Percentiles rank a stretch among this genome's conserved stretches.
Conservation (phyloP, 805 yeast species). For the Phaffomyces thermotolerans region DNA sequence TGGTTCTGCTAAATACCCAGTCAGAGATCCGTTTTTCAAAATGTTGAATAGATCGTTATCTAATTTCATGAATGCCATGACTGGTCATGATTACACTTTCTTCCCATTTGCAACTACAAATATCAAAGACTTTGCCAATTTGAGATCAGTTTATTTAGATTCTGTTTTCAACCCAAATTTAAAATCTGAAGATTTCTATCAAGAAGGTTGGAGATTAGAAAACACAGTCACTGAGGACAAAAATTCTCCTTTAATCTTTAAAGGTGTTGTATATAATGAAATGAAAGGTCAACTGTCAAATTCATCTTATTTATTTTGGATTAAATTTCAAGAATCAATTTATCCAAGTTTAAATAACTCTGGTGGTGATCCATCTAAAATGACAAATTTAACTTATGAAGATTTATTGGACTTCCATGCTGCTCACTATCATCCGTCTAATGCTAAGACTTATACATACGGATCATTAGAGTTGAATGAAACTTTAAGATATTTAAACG, state of each 20-base stretch:
- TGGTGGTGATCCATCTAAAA: constrained; percentile 87
- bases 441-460: constrained; percentile 79
- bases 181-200: constrained; percentile 73
- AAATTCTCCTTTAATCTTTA: constrained; percentile 58
- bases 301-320: constrained; percentile 79
- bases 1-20: constrained; percentile 88
- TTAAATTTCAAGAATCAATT: constrained; percentile 71
- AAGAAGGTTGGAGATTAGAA: constrained; percentile 98
- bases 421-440: constrained; percentile 80
- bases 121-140: constrained; percentile 66
- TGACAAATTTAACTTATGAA: constrained; percentile 66
- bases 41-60: constrained; percentile 93
- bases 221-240: constrained; percentile 53
- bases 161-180: constrained; percentile 79
- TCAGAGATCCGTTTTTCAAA: constrained; percentile 94
- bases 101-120: constrained; percentile 97
- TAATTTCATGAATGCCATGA: constrained; percentile 98
- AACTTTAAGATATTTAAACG: constrained; percentile 51
- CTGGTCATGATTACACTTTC: constrained; percentile 93
- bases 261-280: constrained; percentile 96
- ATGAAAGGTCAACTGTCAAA: constrained; percentile 97
- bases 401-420: constrained; percentile 75
- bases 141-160: constrained; percentile 83
- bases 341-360: constrained; percentile 84
- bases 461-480: constrained; percentile 64